Conservation (phyloP, 2,329 filamentous ascomycete species). For the Xylariaceae sp. region DNA sequence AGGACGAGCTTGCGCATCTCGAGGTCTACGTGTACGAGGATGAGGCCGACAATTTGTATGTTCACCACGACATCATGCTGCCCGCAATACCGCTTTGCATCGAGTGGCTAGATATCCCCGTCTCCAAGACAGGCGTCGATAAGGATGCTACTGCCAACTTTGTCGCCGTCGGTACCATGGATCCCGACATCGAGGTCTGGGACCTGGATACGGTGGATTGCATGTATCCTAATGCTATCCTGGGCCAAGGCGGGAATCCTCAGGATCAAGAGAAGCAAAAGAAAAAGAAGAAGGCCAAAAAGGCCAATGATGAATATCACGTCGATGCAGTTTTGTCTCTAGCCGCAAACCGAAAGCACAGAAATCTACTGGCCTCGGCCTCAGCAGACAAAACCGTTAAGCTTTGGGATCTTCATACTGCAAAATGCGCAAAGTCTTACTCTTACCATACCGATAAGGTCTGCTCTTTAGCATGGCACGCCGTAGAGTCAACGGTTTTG, state of each 20-base stretch:
- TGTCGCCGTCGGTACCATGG: slow-evolving; percentile 93
- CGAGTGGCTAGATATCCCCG: slow-evolving; percentile 93
- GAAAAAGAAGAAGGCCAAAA: slow-evolving; percentile 86
- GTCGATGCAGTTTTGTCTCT: slow-evolving; percentile 90
- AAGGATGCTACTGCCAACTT: slow-evolving; percentile 77
- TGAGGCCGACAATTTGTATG: slow-evolving; percentile 90
- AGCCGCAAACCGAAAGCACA: slow-evolving; percentile 86
- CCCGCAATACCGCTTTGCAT: slow-evolving; percentile 92
- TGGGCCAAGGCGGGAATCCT: slow-evolving; percentile 66
- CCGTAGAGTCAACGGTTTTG: slow-evolving; percentile 78
- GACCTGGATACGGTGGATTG: slow-evolving; percentile 92
- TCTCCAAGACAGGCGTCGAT: slow-evolving; percentile 62
- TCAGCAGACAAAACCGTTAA: slow-evolving; percentile 98
- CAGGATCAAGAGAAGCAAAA: slow-evolving; percentile 61
- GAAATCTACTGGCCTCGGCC: slow-evolving; percentile 88
- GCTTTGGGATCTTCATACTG: slow-evolving; percentile 92
- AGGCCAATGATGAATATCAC: slow-evolving; percentile 87
- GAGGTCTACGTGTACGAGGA: slow-evolving; percentile 99
- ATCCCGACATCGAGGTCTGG: slow-evolving; percentile 98
- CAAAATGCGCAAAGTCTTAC: slow-evolving; percentile 93
- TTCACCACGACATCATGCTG: slow-evolving; percentile 99
- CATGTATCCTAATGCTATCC: slow-evolving; percentile 97
- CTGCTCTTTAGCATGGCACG: slow-evolving; percentile 92
- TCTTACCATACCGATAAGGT: slow-evolving; percentile 96
- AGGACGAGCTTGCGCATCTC: slow-evolving; percentile 93